These are phyloP conservation scores for Penicillium sp. DNA, from an alignment of 2,329 filamentous ascomycete species.

Conservation along the genomic window DNA sequence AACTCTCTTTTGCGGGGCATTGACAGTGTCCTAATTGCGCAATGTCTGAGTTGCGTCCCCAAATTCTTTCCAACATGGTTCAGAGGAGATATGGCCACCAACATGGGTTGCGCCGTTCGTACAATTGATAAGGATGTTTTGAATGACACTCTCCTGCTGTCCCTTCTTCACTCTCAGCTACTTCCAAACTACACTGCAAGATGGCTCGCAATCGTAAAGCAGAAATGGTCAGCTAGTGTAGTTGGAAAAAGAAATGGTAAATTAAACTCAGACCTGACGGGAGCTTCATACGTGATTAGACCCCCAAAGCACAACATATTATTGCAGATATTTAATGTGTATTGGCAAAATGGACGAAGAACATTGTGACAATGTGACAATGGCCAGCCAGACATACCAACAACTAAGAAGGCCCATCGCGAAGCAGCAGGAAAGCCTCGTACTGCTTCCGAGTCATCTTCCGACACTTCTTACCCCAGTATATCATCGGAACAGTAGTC, in stretches of 20 bases:
- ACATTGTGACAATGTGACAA: background rate
- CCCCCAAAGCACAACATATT: background rate
- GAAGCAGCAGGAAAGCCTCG: constrained; percentile 41
- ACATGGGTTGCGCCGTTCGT: background rate
- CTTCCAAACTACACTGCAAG: background rate
- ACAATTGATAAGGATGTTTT: background rate
- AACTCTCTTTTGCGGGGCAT: background rate
- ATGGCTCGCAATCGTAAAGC: background rate
- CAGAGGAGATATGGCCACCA: background rate
- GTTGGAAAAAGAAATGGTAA: background rate
- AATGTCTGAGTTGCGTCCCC: background rate
- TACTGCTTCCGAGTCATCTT: constrained; percentile 44
- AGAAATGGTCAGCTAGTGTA: background rate
- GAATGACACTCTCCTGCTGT: background rate
- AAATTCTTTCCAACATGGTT: background rate
- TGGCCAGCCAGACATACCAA: background rate
- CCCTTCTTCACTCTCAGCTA: too few species aligned
- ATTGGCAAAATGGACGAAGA: background rate
- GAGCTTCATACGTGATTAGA: too few species aligned
- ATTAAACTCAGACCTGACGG: background rate
- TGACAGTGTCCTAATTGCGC: background rate
- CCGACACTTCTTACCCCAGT: constrained; percentile 45
- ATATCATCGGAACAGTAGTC: constrained; percentile 47
- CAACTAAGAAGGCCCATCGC: constrained; percentile 28
- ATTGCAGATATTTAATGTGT: background rate